Evolutionary conservation across 1,284 basidiomycete genomes (phyloP).

Genomic region (Boletus smithii): DNA sequence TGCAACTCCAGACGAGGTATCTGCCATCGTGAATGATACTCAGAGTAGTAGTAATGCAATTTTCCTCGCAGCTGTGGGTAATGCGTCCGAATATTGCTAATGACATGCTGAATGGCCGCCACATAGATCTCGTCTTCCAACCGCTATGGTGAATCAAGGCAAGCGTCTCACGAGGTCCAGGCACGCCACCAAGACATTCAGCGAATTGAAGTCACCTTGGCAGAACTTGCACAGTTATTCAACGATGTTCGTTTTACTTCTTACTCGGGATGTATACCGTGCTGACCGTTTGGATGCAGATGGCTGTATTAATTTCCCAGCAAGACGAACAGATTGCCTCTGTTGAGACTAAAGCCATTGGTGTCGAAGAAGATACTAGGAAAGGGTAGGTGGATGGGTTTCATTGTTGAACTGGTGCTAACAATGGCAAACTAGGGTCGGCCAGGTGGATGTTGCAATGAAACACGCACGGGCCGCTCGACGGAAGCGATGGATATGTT

Average conservation of each 20-base stretch:
- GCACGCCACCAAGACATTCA: slow-evolving; percentile 86
- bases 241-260: slow-evolving; percentile 55
- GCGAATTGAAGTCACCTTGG: slow-evolving; percentile 83
- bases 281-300: slow-evolving; percentile 40
- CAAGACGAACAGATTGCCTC: slow-evolving; percentile 72
- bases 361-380: slow-evolving; percentile 66
- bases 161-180: slow-evolving; percentile 88
- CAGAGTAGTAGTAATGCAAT: slow-evolving; percentile 60
- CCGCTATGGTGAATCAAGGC: slow-evolving; percentile 80
- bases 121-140: slow-evolving; percentile 64
- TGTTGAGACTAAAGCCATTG: slow-evolving; percentile 60
- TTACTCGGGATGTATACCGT: not conserved
- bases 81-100: slow-evolving; percentile 4
- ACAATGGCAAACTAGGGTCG: slow-evolving; percentile 40
- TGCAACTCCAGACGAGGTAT: slow-evolving; percentile 81
- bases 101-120: not conserved
- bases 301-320: slow-evolving; percentile 75
- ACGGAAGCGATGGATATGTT: slow-evolving; percentile 80
- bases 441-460: slow-evolving; percentile 71
- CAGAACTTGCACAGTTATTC: slow-evolving; percentile 87
- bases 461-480: slow-evolving; percentile 66
- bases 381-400: slow-evolving; percentile 53
- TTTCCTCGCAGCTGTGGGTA: slow-evolving; percentile 80
- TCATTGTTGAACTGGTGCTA: not conserved
- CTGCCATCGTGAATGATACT: slow-evolving; percentile 71